phyloP scores from a whole-genome alignment of 2,329 filamentous ascomycete genomes.

The Simplicillium aogashimaense region DNA sequence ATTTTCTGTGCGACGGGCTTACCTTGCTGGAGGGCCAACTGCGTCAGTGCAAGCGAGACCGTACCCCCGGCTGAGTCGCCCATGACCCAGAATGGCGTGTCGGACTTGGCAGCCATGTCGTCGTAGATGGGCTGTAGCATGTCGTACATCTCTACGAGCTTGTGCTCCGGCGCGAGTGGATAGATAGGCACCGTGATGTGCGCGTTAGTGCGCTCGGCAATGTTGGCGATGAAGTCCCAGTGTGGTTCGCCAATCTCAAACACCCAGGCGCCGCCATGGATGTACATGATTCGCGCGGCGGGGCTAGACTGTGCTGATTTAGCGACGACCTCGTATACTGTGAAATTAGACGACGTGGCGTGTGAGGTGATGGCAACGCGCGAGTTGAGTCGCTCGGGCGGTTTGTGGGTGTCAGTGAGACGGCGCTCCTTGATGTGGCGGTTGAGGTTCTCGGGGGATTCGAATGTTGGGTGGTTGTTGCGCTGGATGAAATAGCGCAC shows the following conservation, averaged over 20 bases:
- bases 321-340: too few relatives aligned
- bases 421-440: too few relatives aligned
- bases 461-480: too few relatives aligned
- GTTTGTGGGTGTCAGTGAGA: too few relatives aligned
- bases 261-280: constrained; percentile 20
- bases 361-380: too few relatives aligned
- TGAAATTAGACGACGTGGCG: too few relatives aligned
- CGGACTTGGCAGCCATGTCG: constrained; percentile 12
- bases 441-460: too few relatives aligned
- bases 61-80: constrained; percentile 21
- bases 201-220: constrained; percentile 19
- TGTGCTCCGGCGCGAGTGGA: constrained; percentile 20
- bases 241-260: constrained; percentile 17
- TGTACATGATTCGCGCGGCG: constrained; percentile 16
- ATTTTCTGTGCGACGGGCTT: constrained; percentile 15
- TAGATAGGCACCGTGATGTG: constrained; percentile 21
- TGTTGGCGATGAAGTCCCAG: constrained; percentile 16
- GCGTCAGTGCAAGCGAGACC: constrained; percentile 19
- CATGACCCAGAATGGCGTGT: constrained; percentile 15
- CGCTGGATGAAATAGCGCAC: too few relatives aligned
- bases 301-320: too few relatives aligned
- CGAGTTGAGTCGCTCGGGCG: too few relatives aligned
- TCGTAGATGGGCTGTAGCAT: constrained; percentile 20
- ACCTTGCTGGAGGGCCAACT: constrained; percentile 15
- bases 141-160: constrained; percentile 19